Percentiles rank a stretch among this genome's conserved stretches.
These are phyloP conservation scores for Austroboletus festivus DNA, from an alignment of 768 basidiomycete genomes.

Conservation along the genomic window DNA sequence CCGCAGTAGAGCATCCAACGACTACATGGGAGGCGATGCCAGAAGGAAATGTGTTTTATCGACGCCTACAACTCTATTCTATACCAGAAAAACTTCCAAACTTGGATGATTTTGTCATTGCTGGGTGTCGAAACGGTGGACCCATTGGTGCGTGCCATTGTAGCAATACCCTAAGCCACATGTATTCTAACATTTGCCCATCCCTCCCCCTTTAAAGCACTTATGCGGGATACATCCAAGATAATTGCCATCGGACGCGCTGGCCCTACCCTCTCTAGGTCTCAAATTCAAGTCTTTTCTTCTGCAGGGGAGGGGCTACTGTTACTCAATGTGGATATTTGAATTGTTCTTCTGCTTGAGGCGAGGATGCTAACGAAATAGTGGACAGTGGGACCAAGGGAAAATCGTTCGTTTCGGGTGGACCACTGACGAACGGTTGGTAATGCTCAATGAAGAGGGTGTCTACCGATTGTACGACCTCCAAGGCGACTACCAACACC, in stretches of 20 bases:
- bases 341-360: background rate
- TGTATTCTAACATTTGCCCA: too few species aligned
- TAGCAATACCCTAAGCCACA: too few species aligned
- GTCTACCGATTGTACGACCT: constrained; percentile 87
- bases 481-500: constrained; percentile 81
- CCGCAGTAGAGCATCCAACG: constrained; percentile 68
- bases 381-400: constrained; percentile 81
- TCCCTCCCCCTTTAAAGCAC: constrained; percentile 44
- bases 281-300: constrained; percentile 86
- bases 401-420: constrained; percentile 81
- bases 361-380: constrained; percentile 11
- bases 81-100: constrained; percentile 76
- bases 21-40: constrained; percentile 89
- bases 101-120: constrained; percentile 73
- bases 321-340: constrained; percentile 66
- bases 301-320: constrained; percentile 74
- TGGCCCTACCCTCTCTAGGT: constrained; percentile 57
- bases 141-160: constrained; percentile 67
- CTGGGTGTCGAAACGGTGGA: constrained; percentile 83
- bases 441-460: constrained; percentile 89
- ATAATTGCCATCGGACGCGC: constrained; percentile 66
- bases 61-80: constrained; percentile 79
- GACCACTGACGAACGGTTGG: constrained; percentile 78
- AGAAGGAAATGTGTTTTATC: constrained; percentile 83
- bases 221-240: constrained; percentile 84